Base-by-base conservation (phyloP, 2,329 filamentous ascomycete species). In the Trichophyton simii region DNA sequence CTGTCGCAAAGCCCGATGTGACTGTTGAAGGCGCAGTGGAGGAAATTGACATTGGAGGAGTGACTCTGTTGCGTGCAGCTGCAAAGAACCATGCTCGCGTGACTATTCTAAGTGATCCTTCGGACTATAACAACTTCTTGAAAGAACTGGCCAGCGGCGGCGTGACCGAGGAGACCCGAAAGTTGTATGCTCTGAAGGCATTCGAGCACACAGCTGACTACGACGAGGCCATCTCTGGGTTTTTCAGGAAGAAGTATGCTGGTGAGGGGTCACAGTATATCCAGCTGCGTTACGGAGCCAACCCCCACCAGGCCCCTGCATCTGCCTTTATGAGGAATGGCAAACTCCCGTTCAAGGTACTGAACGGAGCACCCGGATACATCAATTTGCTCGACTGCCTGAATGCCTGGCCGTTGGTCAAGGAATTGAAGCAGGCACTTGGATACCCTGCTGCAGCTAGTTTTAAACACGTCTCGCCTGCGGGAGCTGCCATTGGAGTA, bases 171-270 rank as follows among this genome's bases (percentile, higher is more conserved):
- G 80, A 84, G 63, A 95, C 86, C 80, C 87, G 91, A 68, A 91
- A 95, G 75, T 80, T 84, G 62, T 96, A 96, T 72, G 92, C 94
- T 28, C 84, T 97, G 70, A 99, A 99, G 83, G 94, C 94, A 15
- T 99, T 99, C 72, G 90, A 96, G 78, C 94, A 97, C 77, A 99
- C 94, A 44, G 91, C 94, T 66, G 91, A 96, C 75, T 99, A 99
- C 76, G 94, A 99, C 74, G 83, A 85, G 50, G 89, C 94, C 68
- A 99, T 99, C 73, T 87, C 92, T 41, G 89, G 89, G 71, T 99
- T 96, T 81, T 99, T 99, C 85, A 88, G 94, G 73, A 92, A 95
- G 82, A 87, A 95, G 78, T 99, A 97, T 72, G 91, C 94, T 62
- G 85, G 86, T 65, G 86, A 91, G 63, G 91, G 91, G 66, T 77